Evolutionary conservation across 2,329 filamentous ascomycete genomes (phyloP).

Genomic region (Fusarium sp.): DNA sequence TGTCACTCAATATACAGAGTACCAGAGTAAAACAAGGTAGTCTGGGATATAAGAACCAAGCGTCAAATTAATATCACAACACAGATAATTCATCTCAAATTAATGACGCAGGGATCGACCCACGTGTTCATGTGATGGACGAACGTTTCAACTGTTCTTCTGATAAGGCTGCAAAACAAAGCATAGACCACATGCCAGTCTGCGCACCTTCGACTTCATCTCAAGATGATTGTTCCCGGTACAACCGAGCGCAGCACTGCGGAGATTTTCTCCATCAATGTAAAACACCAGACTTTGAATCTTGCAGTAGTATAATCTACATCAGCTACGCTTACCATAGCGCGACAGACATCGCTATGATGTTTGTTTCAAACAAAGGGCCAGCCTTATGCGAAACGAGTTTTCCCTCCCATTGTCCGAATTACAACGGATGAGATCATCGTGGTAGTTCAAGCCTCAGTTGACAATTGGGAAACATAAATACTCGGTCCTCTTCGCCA

Average conservation of each 20-base stretch:
- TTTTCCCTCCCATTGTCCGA: not conserved
- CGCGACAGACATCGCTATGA: not conserved
- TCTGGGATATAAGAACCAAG: not conserved
- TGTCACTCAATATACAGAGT: not conserved
- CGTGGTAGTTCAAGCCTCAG: rapidly evolving
- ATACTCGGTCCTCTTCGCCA: not conserved
- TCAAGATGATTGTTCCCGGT: not conserved
- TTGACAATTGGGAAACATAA: not conserved
- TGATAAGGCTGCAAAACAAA: not conserved
- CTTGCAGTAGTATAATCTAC: not conserved
- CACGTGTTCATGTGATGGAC: not conserved
- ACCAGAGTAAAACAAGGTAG: not conserved
- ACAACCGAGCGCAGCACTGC: not conserved
- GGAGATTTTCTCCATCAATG: not conserved
- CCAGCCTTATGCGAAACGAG: not conserved
- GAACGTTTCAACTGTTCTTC: not conserved
- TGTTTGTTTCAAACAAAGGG: not conserved
- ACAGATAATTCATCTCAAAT: not conserved
- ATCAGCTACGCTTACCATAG: not conserved
- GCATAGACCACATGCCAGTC: not conserved
- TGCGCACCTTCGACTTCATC: not conserved
- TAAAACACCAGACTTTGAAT: not conserved
- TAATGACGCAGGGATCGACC: not conserved
- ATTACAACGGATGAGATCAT: not conserved
- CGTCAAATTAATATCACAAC: not conserved